Evolutionary conservation across 768 basidiomycete genomes (phyloP), one percentile per base, ranked within the genome.

Genomic region (Coprinopsis marcescibilis): DNA sequence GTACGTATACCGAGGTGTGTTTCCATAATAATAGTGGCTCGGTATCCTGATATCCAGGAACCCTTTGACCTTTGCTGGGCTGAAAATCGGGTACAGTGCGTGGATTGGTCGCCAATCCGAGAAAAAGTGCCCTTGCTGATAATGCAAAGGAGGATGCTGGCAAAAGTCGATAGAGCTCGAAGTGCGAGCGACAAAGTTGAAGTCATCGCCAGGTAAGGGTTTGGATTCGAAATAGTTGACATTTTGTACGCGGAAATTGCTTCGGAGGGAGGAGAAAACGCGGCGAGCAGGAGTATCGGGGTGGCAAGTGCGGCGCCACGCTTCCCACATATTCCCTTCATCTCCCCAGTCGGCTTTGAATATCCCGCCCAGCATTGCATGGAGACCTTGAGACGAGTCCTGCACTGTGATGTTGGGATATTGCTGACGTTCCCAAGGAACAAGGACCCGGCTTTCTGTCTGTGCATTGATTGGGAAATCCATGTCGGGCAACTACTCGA

Each of bases 121-220:
- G 73, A 91, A 95, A 66, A 92, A 93, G 61, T 88, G 89, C 7
- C 90, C 89, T 55, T 94, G 92, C 26, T 75, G 72, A 55, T 83
- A 80, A 54, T 81, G 89, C 19, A 83, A 81, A 68, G 83, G 85
- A 0, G 91, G 89, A 29, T 78, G 69, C 37, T 66, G 60, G 63
- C 92, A 95, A 57, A 85, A 89, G 56, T 90, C 79, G 44, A 20
- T 8, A 7, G 71, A 69, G 47, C 77, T 70, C 29, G 84, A 77
- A 20, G 79, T 76, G 3, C 61, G 63, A 17, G 62, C 48, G 7
- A 70, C 67, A 60, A 94, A 93, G 0, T 59, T 57, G 56, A 89
- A 82, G 47, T 82, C 77, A 25, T 72, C 62, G 30, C 73, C 73
- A 54, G 56, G 52, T 34, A 20, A 49, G 55, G 37, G 46, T 51